These are phyloP conservation scores for Obba rivulosa DNA, from an alignment of 768 basidiomycete species.

Conservation along the genomic window DNA sequence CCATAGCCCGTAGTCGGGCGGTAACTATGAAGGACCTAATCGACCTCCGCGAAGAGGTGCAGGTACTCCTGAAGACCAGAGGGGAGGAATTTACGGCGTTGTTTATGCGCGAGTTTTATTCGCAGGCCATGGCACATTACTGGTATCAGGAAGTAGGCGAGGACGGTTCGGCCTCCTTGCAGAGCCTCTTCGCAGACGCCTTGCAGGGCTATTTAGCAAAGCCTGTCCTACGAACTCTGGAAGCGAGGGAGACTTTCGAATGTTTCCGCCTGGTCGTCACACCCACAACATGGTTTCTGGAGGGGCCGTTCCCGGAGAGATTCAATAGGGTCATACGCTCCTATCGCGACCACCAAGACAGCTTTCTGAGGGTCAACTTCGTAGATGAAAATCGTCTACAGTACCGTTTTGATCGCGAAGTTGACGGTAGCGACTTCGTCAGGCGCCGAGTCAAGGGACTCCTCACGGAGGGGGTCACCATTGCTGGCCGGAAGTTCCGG, in stretches of 20 bases:
- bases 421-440: slow-evolving; percentile 49
- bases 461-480: slow-evolving; percentile 38
- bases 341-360: slow-evolving; percentile 41
- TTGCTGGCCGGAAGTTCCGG: slow-evolving; percentile 50
- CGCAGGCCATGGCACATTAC: slow-evolving; percentile 14
- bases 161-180: slow-evolving; percentile 1
- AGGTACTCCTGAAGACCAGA: slow-evolving; percentile 21
- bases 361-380: slow-evolving; percentile 60
- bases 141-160: slow-evolving; percentile 16
- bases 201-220: slow-evolving; percentile 9
- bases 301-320: slow-evolving; percentile 52
- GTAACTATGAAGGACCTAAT: slow-evolving; percentile 52
- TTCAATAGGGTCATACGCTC: slow-evolving; percentile 58
- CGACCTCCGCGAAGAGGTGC: slow-evolving; percentile 32
- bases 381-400: slow-evolving; percentile 52
- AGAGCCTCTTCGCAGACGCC: slow-evolving; percentile 22
- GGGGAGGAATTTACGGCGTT: slow-evolving; percentile 32
- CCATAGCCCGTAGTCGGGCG: slow-evolving; percentile 28
- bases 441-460: slow-evolving; percentile 40
- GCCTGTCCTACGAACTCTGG: not conserved
- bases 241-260: slow-evolving; percentile 31
- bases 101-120: slow-evolving; percentile 38
- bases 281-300: slow-evolving; percentile 47
- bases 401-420: slow-evolving; percentile 50
- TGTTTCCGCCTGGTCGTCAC: slow-evolving; percentile 46